Evolutionary conservation across 352 stramenopile species (phyloP).

Genomic region (Blastocystis sp.): DNA sequence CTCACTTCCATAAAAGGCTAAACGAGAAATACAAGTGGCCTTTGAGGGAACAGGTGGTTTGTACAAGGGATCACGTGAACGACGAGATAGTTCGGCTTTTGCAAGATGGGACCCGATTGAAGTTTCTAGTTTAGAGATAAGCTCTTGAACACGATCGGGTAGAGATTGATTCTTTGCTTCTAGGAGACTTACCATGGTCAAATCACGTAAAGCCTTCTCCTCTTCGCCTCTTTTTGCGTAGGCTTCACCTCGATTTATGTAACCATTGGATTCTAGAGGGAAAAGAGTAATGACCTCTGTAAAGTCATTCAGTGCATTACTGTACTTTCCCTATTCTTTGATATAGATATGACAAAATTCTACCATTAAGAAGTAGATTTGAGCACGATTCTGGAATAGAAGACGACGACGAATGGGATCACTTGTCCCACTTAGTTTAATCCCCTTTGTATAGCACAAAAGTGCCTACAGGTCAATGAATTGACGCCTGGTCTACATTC

Average conservation of each 20-base stretch:
- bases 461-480: neutral
- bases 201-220: slow-evolving; percentile 40
- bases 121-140: neutral
- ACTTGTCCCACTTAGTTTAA: slow-evolving; percentile 22
- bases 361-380: neutral
- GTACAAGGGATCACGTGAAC: neutral
- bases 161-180: neutral
- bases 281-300: slow-evolving; percentile 21
- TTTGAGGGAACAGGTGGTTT: neutral
- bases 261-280: neutral
- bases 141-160: neutral
- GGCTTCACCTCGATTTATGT: slow-evolving; percentile 10
- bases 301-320: neutral
- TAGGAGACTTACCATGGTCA: slow-evolving; percentile 7
- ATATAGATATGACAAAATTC: neutral
- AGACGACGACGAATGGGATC: neutral
- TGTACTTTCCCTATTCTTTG: neutral
- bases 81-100: neutral
- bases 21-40: neutral
- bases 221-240: slow-evolving; percentile 23
- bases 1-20: neutral
- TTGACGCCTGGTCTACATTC: neutral
- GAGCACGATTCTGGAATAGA: neutral
- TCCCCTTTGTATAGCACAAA: neutral
- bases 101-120: slow-evolving; percentile 9